These are phyloP conservation scores for Dactylis glomerata DNA, from an alignment of 176 grass and related monocot species.

Conservation along the genomic window DNA sequence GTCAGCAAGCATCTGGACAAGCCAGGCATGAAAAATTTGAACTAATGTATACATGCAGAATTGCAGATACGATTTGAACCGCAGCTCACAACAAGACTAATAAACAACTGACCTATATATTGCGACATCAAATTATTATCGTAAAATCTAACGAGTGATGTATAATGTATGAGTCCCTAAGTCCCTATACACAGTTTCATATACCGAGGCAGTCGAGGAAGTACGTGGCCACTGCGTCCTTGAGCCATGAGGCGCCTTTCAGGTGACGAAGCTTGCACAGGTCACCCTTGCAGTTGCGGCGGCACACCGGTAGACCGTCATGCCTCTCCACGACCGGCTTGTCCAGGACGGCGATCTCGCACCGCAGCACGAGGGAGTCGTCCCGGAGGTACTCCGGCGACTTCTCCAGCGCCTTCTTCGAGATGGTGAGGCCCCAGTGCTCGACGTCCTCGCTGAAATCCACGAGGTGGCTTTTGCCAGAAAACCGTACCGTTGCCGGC, in stretches of 20 bases:
- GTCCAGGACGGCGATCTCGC: not conserved
- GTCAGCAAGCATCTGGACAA: too few relatives aligned
- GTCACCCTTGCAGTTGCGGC: constrained; percentile 5
- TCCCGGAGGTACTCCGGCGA: not conserved
- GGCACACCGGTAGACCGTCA: not conserved
- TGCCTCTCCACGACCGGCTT: not conserved
- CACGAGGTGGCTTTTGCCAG: not conserved
- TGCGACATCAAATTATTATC: not conserved
- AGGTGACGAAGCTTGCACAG: not conserved
- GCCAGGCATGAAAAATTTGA: too few relatives aligned
- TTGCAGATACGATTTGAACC: too few relatives aligned
- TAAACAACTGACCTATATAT: not conserved
- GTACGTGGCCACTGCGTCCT: not conserved
- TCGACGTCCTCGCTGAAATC: not conserved
- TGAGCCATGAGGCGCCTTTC: not conserved
- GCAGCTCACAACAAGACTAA: not conserved
- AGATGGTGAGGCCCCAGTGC: not conserved
- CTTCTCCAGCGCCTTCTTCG: not conserved
- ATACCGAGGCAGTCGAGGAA: not conserved
- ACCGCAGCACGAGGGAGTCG: not conserved
- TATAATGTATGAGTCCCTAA: not conserved
- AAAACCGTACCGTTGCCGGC: not conserved
- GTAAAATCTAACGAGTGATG: not conserved
- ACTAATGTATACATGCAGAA: too few relatives aligned
- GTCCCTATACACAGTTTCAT: not conserved